These are phyloP conservation scores for Emmonsiellopsis sp. DNA, from an alignment of 2,329 filamentous ascomycete genomes.

Conservation along the genomic window DNA sequence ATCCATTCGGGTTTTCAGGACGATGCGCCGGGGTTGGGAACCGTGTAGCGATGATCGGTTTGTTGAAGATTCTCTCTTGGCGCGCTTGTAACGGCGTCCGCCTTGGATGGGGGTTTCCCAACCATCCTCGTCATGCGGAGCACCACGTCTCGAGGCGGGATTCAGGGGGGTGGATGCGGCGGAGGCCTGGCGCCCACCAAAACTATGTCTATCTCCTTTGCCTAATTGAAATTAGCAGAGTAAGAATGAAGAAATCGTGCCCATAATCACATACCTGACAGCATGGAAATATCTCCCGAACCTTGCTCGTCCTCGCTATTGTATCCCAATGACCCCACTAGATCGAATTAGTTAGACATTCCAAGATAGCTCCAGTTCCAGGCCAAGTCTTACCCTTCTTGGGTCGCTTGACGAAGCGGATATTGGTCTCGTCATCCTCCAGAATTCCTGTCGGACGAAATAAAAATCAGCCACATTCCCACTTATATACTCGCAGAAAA, in stretches of 20 bases:
- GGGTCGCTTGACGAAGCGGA: conserved; percentile 33
- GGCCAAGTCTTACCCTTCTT: conserved; percentile 28
- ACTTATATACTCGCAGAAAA: background rate
- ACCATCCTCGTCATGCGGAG: conserved; percentile 32
- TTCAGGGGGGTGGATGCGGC: conserved; percentile 29
- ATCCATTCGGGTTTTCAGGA: conserved; percentile 37
- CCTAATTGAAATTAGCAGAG: background rate
- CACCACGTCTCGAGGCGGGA: conserved; percentile 24
- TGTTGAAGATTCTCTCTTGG: conserved; percentile 28
- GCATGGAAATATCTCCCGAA: background rate
- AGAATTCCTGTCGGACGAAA: conserved; percentile 29
- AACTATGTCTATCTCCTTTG: too few species aligned
- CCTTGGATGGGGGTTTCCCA: conserved; percentile 28
- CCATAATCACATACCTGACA: background rate
- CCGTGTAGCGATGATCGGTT: conserved; percentile 24
- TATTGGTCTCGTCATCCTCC: conserved; percentile 38
- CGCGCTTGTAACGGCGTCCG: conserved; percentile 29
- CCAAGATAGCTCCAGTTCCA: background rate
- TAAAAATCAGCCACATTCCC: conserved; percentile 3
- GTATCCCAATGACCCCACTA: too few species aligned
- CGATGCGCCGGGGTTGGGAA: conserved; percentile 24
- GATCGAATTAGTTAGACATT: background rate
- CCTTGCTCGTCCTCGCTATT: too few species aligned
- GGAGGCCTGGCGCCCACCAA: conserved; percentile 18
- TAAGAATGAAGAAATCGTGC: too few species aligned